These are phyloP conservation scores for Colletotrichum echinochloae DNA, from an alignment of 2,329 filamentous ascomycete genomes.

Conservation along the genomic window DNA sequence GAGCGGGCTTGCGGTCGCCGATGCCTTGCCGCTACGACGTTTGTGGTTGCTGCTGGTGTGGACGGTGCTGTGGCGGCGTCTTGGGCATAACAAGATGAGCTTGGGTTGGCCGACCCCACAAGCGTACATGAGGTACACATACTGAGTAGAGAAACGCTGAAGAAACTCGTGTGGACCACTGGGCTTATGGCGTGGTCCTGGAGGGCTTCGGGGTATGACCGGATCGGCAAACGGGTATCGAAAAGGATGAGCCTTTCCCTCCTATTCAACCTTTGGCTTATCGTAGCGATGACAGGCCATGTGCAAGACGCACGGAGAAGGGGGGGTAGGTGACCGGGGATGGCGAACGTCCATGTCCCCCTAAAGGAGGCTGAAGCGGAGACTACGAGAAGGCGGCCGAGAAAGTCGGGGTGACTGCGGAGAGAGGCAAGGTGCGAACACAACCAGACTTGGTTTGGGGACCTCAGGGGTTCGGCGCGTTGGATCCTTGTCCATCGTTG, in stretches of 20 bases:
- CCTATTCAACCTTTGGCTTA: slow-evolving; percentile 1
- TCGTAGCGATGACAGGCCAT: slow-evolving; percentile 13
- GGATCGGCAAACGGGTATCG: slow-evolving; percentile 31
- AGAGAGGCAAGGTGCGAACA: slow-evolving; percentile 22
- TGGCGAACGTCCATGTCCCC: slow-evolving; percentile 8
- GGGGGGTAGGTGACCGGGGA: slow-evolving; percentile 29
- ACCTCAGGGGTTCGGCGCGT: slow-evolving; percentile 12
- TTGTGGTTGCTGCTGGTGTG: neutral
- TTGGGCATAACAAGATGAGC: slow-evolving; percentile 1
- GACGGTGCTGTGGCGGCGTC: slow-evolving; percentile 13
- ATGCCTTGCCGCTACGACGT: neutral
- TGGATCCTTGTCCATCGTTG: slow-evolving; percentile 33
- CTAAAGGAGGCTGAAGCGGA: neutral
- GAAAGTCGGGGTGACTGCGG: slow-evolving; percentile 27
- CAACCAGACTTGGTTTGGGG: neutral
- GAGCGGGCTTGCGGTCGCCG: neutral
- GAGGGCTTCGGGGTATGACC: slow-evolving; percentile 24
- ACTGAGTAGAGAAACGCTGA: neutral
- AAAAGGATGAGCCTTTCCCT: slow-evolving; percentile 18
- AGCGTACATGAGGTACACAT: slow-evolving; percentile 1
- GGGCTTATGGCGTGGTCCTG: slow-evolving; percentile 18
- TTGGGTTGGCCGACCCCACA: slow-evolving; percentile 22
- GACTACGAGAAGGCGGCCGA: slow-evolving; percentile 25
- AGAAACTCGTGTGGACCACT: slow-evolving; percentile 8
- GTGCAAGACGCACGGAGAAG: slow-evolving; percentile 37